phyloP scores from a whole-genome alignment of 129 eudicot species.

The Chrysanthemum lavandulifolium region DNA sequence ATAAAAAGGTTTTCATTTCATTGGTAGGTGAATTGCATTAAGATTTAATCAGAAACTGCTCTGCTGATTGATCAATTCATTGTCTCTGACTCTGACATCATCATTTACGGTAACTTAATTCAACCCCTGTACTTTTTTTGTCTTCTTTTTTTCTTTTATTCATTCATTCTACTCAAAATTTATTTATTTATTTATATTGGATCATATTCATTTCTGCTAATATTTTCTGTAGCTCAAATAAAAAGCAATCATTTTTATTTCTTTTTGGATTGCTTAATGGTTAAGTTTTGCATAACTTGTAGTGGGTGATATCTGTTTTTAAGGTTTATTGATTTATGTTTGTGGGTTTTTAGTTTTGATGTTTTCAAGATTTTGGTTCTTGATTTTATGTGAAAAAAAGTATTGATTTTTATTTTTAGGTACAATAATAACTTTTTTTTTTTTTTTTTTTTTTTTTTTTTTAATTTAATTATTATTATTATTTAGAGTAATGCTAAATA shows the following conservation, averaged over 20 bases:
- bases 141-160: neutral
- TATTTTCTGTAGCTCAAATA: slow-evolving; percentile 9
- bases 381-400: no score
- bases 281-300: slow-evolving; percentile 23
- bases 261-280: slow-evolving; percentile 20
- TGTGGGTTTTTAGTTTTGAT: neutral
- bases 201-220: slow-evolving; percentile 24
- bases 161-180: slow-evolving; percentile 18
- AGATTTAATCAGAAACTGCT: slow-evolving; percentile 31
- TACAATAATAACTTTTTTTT: no score
- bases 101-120: slow-evolving; percentile 9
- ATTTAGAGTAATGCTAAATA: no score
- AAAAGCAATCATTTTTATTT: neutral
- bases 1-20: neutral
- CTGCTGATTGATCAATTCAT: slow-evolving; percentile 19
- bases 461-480: no score
- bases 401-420: no score
- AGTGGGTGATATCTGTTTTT: neutral
- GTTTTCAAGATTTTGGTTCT: neutral
- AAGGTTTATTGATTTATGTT: neutral
- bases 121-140: neutral
- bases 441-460: no score
- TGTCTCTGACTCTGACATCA: slow-evolving; percentile 23
- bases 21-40: slow-evolving; percentile 40
- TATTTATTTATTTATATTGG: slow-evolving; percentile 8